A percentile compares a stretch with the other conserved stretches of the same genome.
Conservation (phyloP, 441 rosid genomes). For the Pelargonium citronellum region DNA sequence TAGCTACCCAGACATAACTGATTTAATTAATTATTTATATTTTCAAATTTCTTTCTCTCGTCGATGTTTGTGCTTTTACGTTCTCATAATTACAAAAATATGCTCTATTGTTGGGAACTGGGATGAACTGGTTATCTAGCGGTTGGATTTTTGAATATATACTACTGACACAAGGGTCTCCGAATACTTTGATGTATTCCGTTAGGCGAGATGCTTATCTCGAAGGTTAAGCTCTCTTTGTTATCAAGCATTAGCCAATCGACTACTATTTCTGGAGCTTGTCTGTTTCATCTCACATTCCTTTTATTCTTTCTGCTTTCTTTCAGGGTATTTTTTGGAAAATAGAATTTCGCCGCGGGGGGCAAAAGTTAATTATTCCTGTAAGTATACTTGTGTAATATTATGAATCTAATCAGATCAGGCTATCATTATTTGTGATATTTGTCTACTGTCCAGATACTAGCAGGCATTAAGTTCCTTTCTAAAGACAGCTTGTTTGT, state of each 20-base stretch:
- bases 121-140: neutral
- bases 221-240: neutral
- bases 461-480: neutral
- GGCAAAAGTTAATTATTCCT: conserved; percentile 81
- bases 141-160: neutral
- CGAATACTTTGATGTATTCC: neutral
- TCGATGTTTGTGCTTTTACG: neutral
- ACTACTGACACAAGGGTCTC: neutral
- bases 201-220: neutral
- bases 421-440: neutral
- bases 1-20: neutral
- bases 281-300: conserved; percentile 5
- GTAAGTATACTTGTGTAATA: conserved; percentile 38
- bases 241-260: neutral
- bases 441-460: neutral
- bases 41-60: neutral
- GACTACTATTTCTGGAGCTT: neutral
- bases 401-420: neutral
- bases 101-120: neutral
- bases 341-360: conserved; percentile 77
- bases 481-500: neutral
- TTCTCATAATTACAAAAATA: neutral
- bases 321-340: conserved; percentile 85
- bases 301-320: conserved; percentile 17
- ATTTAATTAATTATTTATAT: neutral